Evolutionary conservation across 2,329 filamentous ascomycete genomes (phyloP).

Genomic region (Fusarium dlaminii): DNA sequence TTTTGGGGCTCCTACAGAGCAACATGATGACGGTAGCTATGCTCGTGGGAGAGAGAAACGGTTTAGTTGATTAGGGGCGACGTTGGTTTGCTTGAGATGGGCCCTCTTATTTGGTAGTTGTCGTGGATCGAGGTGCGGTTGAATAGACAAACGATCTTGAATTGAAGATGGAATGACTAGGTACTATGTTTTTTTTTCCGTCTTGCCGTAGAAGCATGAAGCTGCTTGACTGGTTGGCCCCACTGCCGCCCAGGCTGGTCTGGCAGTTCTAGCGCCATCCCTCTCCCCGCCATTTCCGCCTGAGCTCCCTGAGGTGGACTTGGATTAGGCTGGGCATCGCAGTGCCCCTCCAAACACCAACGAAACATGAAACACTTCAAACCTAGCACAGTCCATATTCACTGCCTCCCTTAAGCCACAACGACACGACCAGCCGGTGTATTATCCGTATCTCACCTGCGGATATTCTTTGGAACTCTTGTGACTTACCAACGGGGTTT

Average conservation of each 20-base stretch:
- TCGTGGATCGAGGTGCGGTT: not conserved
- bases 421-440: not conserved
- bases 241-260: slow-evolving; percentile 1
- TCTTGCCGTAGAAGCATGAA: not conserved
- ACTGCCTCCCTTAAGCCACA: slow-evolving; percentile 22
- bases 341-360: slow-evolving; percentile 32
- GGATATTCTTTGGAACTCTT: not conserved
- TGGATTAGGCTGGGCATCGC: slow-evolving; percentile 11
- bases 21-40: slow-evolving; percentile 60
- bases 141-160: not conserved
- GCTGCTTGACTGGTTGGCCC: slow-evolving; percentile 28
- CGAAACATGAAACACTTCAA: slow-evolving; percentile 7
- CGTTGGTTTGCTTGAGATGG: not conserved
- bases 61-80: not conserved
- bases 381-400: slow-evolving; percentile 2
- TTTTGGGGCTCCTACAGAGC: slow-evolving; percentile 63
- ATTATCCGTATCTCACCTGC: not conserved
- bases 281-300: slow-evolving; percentile 30
- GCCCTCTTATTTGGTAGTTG: not conserved
- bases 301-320: not conserved
- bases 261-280: slow-evolving; percentile 18
- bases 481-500: not conserved
- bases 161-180: slow-evolving; percentile 3
- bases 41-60: not conserved
- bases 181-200: not conserved